Conservation (phyloP, 169 alveolate genomes). For the Babesia ovis region DNA sequence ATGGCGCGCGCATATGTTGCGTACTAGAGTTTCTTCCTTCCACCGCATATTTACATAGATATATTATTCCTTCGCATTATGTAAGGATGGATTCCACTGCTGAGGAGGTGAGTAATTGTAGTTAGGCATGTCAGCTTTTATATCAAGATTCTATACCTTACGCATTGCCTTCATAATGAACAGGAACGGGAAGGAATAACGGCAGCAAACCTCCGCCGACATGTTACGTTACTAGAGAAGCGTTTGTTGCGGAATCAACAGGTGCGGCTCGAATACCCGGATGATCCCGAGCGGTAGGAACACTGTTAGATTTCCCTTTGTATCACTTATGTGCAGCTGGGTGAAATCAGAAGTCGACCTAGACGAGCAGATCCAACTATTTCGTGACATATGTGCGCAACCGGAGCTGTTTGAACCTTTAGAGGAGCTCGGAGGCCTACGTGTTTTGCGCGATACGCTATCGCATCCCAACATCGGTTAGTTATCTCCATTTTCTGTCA, state of each 20-base stretch:
- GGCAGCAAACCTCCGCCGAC: conserved; percentile 17
- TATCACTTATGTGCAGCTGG: conserved; percentile 33
- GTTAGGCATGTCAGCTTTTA: background rate
- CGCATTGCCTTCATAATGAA: background rate
- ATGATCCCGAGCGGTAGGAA: conserved; percentile 60
- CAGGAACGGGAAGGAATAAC: conserved; percentile 41
- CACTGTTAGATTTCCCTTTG: no score
- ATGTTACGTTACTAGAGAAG: conserved; percentile 30
- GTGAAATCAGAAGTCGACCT: conserved; percentile 77
- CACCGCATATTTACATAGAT: no score
- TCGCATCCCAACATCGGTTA: conserved; percentile 69
- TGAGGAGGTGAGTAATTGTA: conserved; percentile 5
- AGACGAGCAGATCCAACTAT: conserved; percentile 73
- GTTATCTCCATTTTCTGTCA: background rate
- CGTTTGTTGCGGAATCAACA: conserved; percentile 43
- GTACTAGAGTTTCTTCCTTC: background rate
- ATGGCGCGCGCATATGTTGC: conserved; percentile 18
- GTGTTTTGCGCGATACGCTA: conserved; percentile 51
- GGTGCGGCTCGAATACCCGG: conserved; percentile 51
- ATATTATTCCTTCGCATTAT: no score
- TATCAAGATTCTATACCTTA: background rate
- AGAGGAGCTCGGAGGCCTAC: conserved; percentile 58
- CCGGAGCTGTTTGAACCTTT: conserved; percentile 61
- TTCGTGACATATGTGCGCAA: conserved; percentile 61
- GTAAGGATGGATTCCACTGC: conserved; percentile 12